Conservation (phyloP, 2,329 filamentous ascomycete genomes). For the Colletotrichum destructivum region DNA sequence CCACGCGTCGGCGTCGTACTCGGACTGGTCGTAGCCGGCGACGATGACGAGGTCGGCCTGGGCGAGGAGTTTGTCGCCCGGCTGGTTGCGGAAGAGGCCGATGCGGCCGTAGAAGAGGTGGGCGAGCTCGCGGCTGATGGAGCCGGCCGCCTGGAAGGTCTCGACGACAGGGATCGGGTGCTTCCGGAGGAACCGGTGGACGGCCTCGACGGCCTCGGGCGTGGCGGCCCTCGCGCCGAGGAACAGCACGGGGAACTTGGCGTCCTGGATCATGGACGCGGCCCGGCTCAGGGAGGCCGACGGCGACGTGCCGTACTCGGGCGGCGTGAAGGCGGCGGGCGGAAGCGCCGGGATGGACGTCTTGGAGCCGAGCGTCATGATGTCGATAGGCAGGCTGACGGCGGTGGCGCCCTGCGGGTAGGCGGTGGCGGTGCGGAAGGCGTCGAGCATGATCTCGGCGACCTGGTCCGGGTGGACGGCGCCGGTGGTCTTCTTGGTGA, state of each 20-base stretch:
- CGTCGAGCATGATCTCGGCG: conserved; percentile 61
- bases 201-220: conserved; percentile 56
- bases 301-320: conserved; percentile 57
- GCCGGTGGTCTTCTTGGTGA: conserved; percentile 58
- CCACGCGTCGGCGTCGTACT: conserved; percentile 63
- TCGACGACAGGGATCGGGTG: conserved; percentile 63
- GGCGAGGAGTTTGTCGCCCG: conserved; percentile 60
- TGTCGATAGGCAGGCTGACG: conserved; percentile 61
- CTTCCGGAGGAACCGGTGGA: conserved; percentile 57
- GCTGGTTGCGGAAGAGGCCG: conserved; percentile 64
- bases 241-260: conserved; percentile 60
- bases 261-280: conserved; percentile 51
- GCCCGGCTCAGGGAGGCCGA: conserved; percentile 51
- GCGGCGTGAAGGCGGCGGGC: conserved; percentile 55
- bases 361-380: conserved; percentile 56
- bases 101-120: conserved; percentile 63
- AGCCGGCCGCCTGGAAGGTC: conserved; percentile 65
- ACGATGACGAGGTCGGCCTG: conserved; percentile 51
- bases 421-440: conserved; percentile 58
- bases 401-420: conserved; percentile 60
- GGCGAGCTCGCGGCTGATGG: conserved; percentile 58
- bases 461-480: conserved; percentile 64
- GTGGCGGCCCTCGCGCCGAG: conserved; percentile 61
- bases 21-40: conserved; percentile 63
- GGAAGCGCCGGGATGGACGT: conserved; percentile 55